Percentiles rank a stretch among this genome's conserved stretches.
Evolutionary conservation across 345 rosid genomes (phyloP).

Genomic region (Streptanthus diversifolius): DNA sequence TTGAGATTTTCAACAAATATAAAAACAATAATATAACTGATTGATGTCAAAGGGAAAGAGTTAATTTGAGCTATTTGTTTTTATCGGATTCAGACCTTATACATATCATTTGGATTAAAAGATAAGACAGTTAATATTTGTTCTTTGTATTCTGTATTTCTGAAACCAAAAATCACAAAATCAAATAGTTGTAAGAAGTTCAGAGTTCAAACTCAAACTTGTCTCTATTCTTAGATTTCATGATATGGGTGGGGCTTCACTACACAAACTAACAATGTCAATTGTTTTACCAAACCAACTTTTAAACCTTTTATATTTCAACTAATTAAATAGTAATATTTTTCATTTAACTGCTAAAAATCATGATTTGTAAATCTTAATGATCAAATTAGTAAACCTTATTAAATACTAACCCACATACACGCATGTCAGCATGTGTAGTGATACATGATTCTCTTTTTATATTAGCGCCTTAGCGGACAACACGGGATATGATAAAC

Average conservation of each 20-base stretch:
- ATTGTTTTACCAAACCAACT: too few species aligned
- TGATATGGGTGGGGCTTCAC: background rate
- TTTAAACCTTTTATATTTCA: too few species aligned
- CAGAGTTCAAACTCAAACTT: background rate
- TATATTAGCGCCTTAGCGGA: too few species aligned
- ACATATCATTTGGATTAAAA: background rate
- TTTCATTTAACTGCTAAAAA: too few species aligned
- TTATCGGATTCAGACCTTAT: background rate
- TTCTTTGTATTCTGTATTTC: too few species aligned
- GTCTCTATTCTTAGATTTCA: background rate
- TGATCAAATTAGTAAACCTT: too few species aligned
- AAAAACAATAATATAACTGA: background rate
- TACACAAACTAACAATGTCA: background rate
- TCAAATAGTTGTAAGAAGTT: background rate
- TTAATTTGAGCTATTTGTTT: background rate
- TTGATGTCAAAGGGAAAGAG: conserved; percentile 5
- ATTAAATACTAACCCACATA: too few species aligned
- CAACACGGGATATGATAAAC: too few species aligned
- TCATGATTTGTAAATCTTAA: too few species aligned
- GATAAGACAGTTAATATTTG: background rate
- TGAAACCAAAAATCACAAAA: background rate
- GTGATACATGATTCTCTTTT: too few species aligned
- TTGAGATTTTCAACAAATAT: background rate
- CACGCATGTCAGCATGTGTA: too few species aligned
- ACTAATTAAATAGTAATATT: too few species aligned